Conservation (phyloP, 1,284 basidiomycete genomes). For the Malassezia sp. region DNA sequence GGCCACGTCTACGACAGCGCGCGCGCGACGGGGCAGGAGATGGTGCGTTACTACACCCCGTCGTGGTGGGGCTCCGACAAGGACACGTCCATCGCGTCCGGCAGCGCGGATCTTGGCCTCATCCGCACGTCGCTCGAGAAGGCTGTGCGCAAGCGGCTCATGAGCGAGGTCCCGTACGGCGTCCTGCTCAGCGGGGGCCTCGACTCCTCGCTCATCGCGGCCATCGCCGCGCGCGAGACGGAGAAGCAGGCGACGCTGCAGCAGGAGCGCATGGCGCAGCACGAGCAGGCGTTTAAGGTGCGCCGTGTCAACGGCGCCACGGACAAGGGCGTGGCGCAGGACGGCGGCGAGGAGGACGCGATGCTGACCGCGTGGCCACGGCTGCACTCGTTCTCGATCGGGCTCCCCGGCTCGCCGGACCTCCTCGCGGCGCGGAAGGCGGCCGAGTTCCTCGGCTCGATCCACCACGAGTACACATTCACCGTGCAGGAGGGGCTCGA, state of each 20-base stretch:
- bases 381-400: slow-evolving; percentile 95
- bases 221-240: slow-evolving; percentile 92
- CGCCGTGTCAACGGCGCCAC: slow-evolving; percentile 10
- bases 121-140: slow-evolving; percentile 65
- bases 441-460: slow-evolving; percentile 82
- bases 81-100: slow-evolving; percentile 57
- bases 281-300: slow-evolving; percentile 23
- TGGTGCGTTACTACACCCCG: slow-evolving; percentile 45
- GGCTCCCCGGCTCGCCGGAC: slow-evolving; percentile 89
- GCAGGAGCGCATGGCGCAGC: slow-evolving; percentile 47
- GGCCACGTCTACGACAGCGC: slow-evolving; percentile 60
- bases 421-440: slow-evolving; percentile 86
- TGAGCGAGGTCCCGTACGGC: slow-evolving; percentile 98
- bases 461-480: slow-evolving; percentile 96
- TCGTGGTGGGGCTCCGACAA: slow-evolving; percentile 48
- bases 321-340: slow-evolving; percentile 28
- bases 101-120: slow-evolving; percentile 57
- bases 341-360: no score
- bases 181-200: slow-evolving; percentile 89
- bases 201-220: slow-evolving; percentile 88
- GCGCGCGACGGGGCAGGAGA: slow-evolving; percentile 40
- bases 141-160: slow-evolving; percentile 86
- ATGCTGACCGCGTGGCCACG: slow-evolving; percentile 73
- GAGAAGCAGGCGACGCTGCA: slow-evolving; percentile 57
- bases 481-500: slow-evolving; percentile 97